Evolutionary conservation across 164 flowering plant genomes (phyloP), one percentile per base, ranked within the genome.

Genomic region (Annona squamosa): DNA sequence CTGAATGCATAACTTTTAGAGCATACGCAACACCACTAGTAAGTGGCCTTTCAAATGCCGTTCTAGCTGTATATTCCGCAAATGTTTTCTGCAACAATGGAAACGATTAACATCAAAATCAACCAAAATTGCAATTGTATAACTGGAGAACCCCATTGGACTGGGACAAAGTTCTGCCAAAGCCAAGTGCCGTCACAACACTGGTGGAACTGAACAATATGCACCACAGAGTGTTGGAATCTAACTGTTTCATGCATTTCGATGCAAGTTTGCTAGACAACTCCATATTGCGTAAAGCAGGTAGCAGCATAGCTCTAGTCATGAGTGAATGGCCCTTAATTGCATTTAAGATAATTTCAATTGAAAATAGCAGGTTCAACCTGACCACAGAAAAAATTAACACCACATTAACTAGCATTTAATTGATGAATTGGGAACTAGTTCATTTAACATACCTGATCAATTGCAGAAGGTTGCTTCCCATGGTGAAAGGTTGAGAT

Each of bases 11-110:
- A 63, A 95, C 98, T 87, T 84, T 93, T 73, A 90, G 76, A 80
- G 99, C 98, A 85, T 95, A 95, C 4, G 98, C 91, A 75, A 95
- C 98, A 46, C 98, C 99, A 82, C 99, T 95, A 47, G 97, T 93
- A 64, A 95, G 89, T 42, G 99, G 99, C 78, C 99, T 91, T 80
- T 95, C 99, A 79, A 95, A 95, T 68, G 92, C 86, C 12, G 99
- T 95, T 79, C 91, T 89, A 77, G 89, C 94, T 0, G 99, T 91
- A 76, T 93, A 95, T 70, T 93, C 90, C 44, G 90, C 92, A 84
- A 95, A 95, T 45, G 94, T 93, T 90, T 87, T 88, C 99, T 94
- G 91, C 43, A 67, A 74, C 48, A 77, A 57, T 45, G 80, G 62
- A 70, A 52, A 42, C 75, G 16, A 37, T 3, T 73, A 65, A 73